Evolutionary conservation across 2,329 filamentous ascomycete species (phyloP).

Genomic region (Trichoderma endophyticum): DNA sequence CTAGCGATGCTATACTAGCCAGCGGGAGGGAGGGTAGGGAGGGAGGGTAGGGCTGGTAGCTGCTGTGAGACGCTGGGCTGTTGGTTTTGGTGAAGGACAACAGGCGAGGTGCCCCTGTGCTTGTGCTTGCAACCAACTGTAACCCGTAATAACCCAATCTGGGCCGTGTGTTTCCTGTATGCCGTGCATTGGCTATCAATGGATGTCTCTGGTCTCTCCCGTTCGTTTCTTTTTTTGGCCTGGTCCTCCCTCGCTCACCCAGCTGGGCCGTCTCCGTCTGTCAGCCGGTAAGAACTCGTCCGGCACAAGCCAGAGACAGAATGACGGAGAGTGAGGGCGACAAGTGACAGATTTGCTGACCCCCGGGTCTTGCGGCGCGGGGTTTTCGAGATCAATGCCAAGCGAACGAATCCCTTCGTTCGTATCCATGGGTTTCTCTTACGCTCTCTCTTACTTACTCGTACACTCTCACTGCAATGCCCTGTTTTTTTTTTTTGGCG

Average conservation of each 20-base stretch:
- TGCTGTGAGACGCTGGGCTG: not conserved
- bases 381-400: not conserved
- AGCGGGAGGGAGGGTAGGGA: conserved; percentile 1
- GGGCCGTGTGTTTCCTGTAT: not conserved
- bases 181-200: not conserved
- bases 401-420: not conserved
- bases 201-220: not conserved
- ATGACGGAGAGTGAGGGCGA: not conserved
- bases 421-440: not conserved
- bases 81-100: not conserved
- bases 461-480: not conserved
- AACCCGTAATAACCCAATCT: not conserved
- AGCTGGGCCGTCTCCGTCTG: not conserved
- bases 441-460: not conserved
- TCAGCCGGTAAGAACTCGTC: not conserved
- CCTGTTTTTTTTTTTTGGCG: not conserved
- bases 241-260: not conserved
- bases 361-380: not conserved
- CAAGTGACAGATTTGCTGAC: not conserved
- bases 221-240: not conserved
- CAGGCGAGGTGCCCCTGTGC: not conserved
- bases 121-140: too few relatives aligned
- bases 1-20: not conserved
- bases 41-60: not conserved
- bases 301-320: not conserved